Evolutionary conservation across 192 early-diverging fungal genomes (phyloP), one percentile per base, ranked within the genome.

Genomic region (Umbelopsis isabellina): DNA sequence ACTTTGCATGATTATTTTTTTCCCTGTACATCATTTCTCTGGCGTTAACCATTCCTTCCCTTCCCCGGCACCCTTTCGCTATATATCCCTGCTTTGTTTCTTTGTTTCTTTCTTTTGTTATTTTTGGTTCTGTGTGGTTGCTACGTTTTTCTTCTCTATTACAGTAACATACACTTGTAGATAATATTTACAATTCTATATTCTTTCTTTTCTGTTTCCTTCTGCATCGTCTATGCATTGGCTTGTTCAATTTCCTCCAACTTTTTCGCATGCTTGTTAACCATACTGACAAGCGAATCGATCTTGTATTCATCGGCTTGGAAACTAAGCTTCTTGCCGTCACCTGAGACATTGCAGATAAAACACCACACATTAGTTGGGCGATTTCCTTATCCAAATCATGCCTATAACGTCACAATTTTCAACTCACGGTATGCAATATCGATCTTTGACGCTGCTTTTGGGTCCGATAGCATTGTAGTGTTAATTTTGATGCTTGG

Each of bases 181-280:
- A 61, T 33, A 41, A 41, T 61, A 61, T 61, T 61, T 61, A 61
- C 55, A 61, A 35, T 61, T 61, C 23, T 61, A 16, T 61, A 30
- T 35, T 25, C 2, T 61, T 67, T 23, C 3, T 22, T 48, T 27
- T 13, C 22, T 45, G n/a, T 68, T 46, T 67, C 58, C 69, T 72
- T 13, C 22, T 45, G n/a, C 64, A 37, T 67, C 58, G 67, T 72
- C 77, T 80, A 86, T 71, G 74, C 27, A 10, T 79, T 73, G 64
- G 82, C 82, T 37, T 79, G 76, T 50, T 86, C 82, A 15, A 76
- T 76, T 74, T 86, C 84, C 66, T 86, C 80, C 67, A 86, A 65
- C 45, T 83, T 83, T 72, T 77, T 83, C 46, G 84, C 82, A 52
- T 86, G 84, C 66, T 83, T 86, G 76, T 81, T 82, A 2, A 86